Conservation (phyloP, 179 eudicot genomes). For the Spergularia azorica region DNA sequence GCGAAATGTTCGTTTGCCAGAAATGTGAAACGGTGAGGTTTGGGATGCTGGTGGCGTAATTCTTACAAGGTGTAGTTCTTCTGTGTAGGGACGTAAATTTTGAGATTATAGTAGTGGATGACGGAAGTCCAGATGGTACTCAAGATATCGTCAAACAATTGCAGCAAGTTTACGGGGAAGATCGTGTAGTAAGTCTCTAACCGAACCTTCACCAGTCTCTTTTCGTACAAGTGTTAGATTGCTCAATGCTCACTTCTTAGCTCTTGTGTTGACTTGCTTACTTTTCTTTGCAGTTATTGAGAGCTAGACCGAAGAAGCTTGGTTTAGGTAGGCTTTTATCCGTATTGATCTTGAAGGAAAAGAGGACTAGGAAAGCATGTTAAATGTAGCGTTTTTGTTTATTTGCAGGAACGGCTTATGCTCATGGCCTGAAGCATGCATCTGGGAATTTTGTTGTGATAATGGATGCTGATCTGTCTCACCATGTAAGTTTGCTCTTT, state of each 20-base stretch:
- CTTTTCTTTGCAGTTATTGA: conserved; percentile 58
- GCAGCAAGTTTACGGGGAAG: conserved; percentile 87
- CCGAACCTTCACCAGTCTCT: not conserved
- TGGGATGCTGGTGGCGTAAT: not conserved
- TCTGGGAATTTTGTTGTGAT: conserved; percentile 92
- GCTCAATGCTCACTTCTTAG: not conserved
- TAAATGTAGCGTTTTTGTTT: conserved; percentile 12
- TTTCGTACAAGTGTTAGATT: not conserved
- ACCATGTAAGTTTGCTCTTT: conserved; percentile 59
- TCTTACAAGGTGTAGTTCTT: conserved; percentile 2
- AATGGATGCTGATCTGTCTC: conserved; percentile 93
- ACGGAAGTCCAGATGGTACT: conserved; percentile 99
- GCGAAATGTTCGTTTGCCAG: not conserved
- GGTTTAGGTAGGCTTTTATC: conserved; percentile 67
- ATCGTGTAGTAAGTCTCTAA: conserved; percentile 59
- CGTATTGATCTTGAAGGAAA: conserved; percentile 15
- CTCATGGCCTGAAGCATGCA: conserved; percentile 98
- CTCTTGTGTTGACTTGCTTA: conserved; percentile 8
- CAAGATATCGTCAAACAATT: conserved; percentile 90
- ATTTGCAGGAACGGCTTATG: conserved; percentile 85
- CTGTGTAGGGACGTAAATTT: conserved; percentile 72
- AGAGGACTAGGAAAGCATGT: not conserved
- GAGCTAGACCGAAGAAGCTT: conserved; percentile 90
- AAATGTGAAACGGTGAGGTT: not conserved
- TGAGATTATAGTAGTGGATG: conserved; percentile 89